Conservation (phyloP, 1,284 basidiomycete genomes). For the Psilocybe mexicana region DNA sequence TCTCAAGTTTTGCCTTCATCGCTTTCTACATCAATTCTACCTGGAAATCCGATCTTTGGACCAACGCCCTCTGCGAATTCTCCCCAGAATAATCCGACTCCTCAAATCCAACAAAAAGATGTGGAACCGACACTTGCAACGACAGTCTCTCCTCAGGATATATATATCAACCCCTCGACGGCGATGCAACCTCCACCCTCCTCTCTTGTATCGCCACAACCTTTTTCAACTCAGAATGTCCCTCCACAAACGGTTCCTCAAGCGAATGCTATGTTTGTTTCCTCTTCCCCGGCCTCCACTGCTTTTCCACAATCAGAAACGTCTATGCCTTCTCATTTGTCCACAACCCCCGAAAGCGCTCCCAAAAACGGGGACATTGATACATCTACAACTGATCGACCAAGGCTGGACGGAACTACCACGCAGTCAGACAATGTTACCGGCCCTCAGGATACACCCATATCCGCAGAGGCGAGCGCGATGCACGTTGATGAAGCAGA, state of each 20-base stretch:
- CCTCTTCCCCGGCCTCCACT: no score
- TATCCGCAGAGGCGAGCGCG: background rate
- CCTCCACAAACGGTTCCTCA: background rate
- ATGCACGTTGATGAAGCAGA: constrained; percentile 3
- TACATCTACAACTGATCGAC: background rate
- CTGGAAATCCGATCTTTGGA: background rate
- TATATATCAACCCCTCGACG: constrained; percentile 4
- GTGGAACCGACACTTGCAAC: background rate
- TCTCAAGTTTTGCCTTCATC: background rate
- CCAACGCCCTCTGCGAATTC: background rate
- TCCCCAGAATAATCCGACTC: background rate
- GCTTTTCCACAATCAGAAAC: no score
- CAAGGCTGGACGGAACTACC: background rate
- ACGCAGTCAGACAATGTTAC: background rate
- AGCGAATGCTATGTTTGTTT: background rate
- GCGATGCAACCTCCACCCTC: background rate
- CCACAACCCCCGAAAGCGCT: background rate
- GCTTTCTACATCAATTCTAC: background rate
- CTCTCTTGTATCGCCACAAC: background rate
- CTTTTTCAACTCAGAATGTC: background rate
- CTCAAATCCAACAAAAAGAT: background rate
- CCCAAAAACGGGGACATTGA: background rate
- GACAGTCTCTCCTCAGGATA: constrained; percentile 11
- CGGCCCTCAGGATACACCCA: background rate
- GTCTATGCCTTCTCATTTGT: background rate